Conservation (phyloP, 2,329 filamentous ascomycete genomes). For the Cladophialophora immunda region DNA sequence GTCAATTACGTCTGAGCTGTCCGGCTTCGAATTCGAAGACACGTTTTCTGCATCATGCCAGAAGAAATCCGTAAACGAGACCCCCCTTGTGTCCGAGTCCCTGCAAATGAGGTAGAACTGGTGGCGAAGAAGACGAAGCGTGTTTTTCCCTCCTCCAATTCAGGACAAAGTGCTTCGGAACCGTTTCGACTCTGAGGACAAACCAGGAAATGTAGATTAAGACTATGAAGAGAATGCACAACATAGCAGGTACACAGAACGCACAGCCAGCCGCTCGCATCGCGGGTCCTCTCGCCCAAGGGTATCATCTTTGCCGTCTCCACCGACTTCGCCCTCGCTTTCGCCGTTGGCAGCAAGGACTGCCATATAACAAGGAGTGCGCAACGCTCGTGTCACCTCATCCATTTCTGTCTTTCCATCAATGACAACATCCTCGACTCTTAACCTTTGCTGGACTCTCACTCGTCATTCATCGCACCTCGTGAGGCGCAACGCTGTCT, state of each 20-base stretch:
- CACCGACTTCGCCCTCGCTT: neutral
- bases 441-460: neutral
- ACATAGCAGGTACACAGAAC: neutral
- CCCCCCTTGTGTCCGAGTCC: too few species aligned
- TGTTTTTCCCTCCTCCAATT: too few species aligned
- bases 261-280: neutral
- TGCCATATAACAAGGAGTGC: neutral
- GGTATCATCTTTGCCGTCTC: neutral
- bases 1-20: too few species aligned
- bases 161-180: too few species aligned
- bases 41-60: too few species aligned
- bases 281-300: neutral
- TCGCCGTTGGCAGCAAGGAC: neutral
- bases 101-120: too few species aligned
- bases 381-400: neutral
- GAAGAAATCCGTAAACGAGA: too few species aligned
- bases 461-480: constrained; percentile 30
- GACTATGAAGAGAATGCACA: neutral
- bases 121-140: too few species aligned
- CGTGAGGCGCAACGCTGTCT: constrained; percentile 33
- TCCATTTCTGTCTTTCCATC: neutral
- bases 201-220: neutral
- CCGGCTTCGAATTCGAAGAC: too few species aligned
- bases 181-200: too few species aligned
- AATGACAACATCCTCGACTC: neutral